A percentile compares a stretch with the other conserved stretches of the same genome.
Evolutionary conservation across 2,329 filamentous ascomycete species (phyloP).

Genomic region (Diaporthe vaccinii): DNA sequence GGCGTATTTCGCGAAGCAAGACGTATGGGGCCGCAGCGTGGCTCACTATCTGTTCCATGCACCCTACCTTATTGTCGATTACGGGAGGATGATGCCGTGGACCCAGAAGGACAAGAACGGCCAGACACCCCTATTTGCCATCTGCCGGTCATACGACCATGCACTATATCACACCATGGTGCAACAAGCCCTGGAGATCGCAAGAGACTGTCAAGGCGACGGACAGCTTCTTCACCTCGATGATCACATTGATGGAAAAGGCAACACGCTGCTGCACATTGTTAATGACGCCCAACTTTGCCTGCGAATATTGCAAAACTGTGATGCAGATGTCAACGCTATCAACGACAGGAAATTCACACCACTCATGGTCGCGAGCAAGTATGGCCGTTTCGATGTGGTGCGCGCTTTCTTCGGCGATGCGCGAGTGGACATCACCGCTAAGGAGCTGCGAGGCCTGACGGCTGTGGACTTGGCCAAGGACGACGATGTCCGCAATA

Average conservation of each 20-base stretch:
- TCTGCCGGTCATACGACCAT: conserved; percentile 96
- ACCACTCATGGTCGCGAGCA: conserved; percentile 97
- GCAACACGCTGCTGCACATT: conserved; percentile 96
- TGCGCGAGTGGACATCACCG: conserved; percentile 85
- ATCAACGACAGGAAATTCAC: conserved; percentile 96
- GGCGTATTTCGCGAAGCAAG: conserved; percentile 81
- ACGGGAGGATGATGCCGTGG: conserved; percentile 88
- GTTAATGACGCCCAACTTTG: conserved; percentile 88
- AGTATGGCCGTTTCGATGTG: conserved; percentile 95
- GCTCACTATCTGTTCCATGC: conserved; percentile 98
- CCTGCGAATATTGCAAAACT: conserved; percentile 80
- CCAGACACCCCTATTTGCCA: conserved; percentile 95
- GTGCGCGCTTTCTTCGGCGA: conserved; percentile 91
- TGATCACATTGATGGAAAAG: conserved; percentile 91
- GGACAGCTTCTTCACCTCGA: conserved; percentile 87
- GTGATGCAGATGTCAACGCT: conserved; percentile 96
- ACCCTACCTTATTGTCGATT: conserved; percentile 81
- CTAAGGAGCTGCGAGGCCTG: conserved; percentile 87
- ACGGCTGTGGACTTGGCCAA: conserved; percentile 97
- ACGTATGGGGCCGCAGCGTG: conserved; percentile 87
- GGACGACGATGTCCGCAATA: conserved; percentile 96
- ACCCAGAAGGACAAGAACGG: conserved; percentile 93
- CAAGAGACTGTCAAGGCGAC: conserved; percentile 81
- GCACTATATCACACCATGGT: conserved; percentile 90
- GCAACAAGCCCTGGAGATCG: conserved; percentile 80